These are phyloP conservation scores for Cyclotella choctawhatcheeana DNA, from an alignment of 108 stramenopile genomes.

Conservation along the genomic window DNA sequence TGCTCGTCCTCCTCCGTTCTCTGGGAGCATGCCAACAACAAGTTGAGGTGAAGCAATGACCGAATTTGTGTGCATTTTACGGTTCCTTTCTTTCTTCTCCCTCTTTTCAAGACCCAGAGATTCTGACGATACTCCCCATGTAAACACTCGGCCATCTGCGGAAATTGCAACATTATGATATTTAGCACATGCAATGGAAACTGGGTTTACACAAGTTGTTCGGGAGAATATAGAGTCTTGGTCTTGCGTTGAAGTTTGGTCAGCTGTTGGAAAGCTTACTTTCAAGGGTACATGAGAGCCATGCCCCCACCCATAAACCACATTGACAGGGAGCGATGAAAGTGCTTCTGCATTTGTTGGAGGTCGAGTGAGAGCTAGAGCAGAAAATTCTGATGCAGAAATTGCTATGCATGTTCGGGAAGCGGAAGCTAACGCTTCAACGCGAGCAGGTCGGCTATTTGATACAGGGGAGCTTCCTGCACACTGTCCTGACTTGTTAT, in stretches of 20 bases:
- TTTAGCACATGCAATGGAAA: constrained; percentile 75
- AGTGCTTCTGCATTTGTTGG: constrained; percentile 28
- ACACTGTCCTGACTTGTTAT: constrained; percentile 73
- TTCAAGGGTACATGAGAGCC: constrained; percentile 75
- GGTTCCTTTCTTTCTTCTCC: background rate
- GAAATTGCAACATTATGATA: constrained; percentile 90
- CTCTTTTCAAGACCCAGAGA: constrained; percentile 59
- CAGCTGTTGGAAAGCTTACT: constrained; percentile 58
- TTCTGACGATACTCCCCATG: constrained; percentile 90
- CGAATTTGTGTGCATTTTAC: background rate
- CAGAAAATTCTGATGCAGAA: constrained; percentile 82
- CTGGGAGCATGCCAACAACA: constrained; percentile 79
- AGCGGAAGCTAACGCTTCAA: constrained; percentile 72
- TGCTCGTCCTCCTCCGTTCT: constrained; percentile 81
- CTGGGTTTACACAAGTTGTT: constrained; percentile 62
- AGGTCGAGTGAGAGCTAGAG: constrained; percentile 67
- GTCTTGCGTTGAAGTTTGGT: background rate
- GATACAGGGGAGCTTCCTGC: constrained; percentile 6
- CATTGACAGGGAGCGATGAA: constrained; percentile 63
- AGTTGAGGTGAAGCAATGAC: constrained; percentile 68
- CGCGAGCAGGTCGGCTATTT: constrained; percentile 63
- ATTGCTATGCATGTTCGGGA: constrained; percentile 56
- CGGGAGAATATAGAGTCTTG: constrained; percentile 19
- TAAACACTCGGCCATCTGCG: constrained; percentile 87
- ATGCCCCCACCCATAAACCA: constrained; percentile 85